Percentiles rank a stretch among this genome's conserved stretches.
phyloP scores from a whole-genome alignment of 2,329 filamentous ascomycete species.

The Teratosphaeria nubilosa region DNA sequence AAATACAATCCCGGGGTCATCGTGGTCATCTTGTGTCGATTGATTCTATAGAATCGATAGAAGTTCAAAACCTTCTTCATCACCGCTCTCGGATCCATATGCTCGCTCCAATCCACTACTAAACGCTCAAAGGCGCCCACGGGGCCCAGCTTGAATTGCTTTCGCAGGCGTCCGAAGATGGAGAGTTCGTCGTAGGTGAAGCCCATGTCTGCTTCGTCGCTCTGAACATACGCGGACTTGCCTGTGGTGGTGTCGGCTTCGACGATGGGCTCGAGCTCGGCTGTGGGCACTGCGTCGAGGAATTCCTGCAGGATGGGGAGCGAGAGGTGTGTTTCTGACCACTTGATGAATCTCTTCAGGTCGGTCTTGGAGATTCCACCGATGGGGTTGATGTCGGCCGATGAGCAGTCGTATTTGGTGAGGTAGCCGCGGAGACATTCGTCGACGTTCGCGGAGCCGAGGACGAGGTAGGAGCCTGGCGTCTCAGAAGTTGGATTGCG shows the following conservation, averaged over 20 bases:
- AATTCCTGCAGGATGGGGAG: conserved; percentile 58
- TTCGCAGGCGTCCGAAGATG: conserved; percentile 44
- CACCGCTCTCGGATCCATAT: conserved; percentile 21
- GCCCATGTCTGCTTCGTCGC: conserved; percentile 47
- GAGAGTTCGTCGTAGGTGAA: conserved; percentile 46
- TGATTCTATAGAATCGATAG: conserved; percentile 51
- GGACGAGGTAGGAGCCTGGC: conserved; percentile 51
- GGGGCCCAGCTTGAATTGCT: conserved; percentile 44
- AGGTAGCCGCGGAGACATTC: conserved; percentile 49
- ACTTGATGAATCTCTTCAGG: conserved; percentile 61
- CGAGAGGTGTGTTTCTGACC: conserved; percentile 47
- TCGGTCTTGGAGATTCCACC: conserved; percentile 57
- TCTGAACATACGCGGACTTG: conserved; percentile 41
- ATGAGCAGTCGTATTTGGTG: conserved; percentile 59
- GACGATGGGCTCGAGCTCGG: conserved; percentile 53
- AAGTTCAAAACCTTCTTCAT: conserved; percentile 35
- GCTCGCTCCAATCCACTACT: conserved; percentile 40
- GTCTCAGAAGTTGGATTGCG: conserved; percentile 36
- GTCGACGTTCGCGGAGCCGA: conserved; percentile 59
- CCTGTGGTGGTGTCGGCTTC: conserved; percentile 24
- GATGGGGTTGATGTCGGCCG: conserved; percentile 52
- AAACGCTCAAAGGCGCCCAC: conserved; percentile 46
- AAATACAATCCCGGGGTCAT: conserved; percentile 49
- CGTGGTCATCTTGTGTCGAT: conserved; percentile 55
- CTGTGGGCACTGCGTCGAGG: conserved; percentile 44